phyloP scores from a whole-genome alignment of 495 filamentous ascomycete species.

The Aspergillus mulundensis region DNA sequence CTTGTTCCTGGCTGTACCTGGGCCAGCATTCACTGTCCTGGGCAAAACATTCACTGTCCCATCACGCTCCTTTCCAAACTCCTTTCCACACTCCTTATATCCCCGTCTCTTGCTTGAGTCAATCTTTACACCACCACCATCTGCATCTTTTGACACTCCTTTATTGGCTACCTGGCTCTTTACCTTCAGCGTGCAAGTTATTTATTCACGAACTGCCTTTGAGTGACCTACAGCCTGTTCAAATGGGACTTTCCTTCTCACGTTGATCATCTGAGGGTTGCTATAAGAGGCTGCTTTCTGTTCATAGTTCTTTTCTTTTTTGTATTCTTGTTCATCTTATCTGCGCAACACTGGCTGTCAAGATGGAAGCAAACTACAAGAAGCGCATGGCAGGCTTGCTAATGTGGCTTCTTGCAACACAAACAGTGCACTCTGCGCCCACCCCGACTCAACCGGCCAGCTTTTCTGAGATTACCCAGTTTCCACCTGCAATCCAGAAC shows the following conservation, averaged over 20 bases:
- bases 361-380: slow-evolving; percentile 17
- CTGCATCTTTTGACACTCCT: too few relatives aligned
- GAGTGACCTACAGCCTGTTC: neutral
- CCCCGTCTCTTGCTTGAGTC: neutral
- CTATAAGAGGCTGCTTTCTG: neutral
- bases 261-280: neutral
- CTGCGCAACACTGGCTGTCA: slow-evolving; percentile 4
- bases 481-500: slow-evolving; percentile 27
- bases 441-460: slow-evolving; percentile 20
- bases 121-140: neutral
- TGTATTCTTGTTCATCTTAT: neutral
- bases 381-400: slow-evolving; percentile 29
- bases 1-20: slow-evolving; percentile 1
- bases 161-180: neutral
- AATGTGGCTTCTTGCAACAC: slow-evolving; percentile 35
- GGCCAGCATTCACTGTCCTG: too few relatives aligned
- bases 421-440: slow-evolving; percentile 25
- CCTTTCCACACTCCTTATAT: too few relatives aligned
- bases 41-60: neutral
- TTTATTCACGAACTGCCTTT: neutral
- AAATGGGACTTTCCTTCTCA: neutral
- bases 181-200: neutral
- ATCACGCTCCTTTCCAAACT: slow-evolving; percentile 6
- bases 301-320: neutral
- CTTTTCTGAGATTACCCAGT: slow-evolving; percentile 30